Conservation (phyloP, 352 stramenopile species). For the Phytophthora sansomeana region DNA sequence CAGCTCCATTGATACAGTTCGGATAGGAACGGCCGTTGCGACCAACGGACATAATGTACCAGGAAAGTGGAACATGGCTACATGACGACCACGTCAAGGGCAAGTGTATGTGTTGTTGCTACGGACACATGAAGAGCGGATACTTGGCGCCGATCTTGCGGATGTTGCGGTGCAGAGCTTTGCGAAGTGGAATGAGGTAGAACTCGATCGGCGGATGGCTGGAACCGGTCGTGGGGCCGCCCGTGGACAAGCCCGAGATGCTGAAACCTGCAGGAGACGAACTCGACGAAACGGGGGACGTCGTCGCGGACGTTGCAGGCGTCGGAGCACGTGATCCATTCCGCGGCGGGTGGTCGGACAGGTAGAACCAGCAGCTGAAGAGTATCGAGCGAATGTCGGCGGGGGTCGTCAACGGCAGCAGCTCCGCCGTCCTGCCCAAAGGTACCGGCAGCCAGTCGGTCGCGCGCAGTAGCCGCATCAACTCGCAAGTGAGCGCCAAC, state of each 20-base stretch:
- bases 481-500: conserved; percentile 66
- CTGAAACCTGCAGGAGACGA: conserved; percentile 54
- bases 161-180: conserved; percentile 83
- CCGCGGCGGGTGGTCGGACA: conserved; percentile 73
- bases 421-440: conserved; percentile 58
- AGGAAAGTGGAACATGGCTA: not conserved
- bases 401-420: conserved; percentile 74
- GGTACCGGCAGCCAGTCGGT: conserved; percentile 69
- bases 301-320: conserved; percentile 49
- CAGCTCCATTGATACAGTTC: conserved; percentile 34
- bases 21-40: too few relatives aligned
- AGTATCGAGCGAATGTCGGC: conserved; percentile 80
- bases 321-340: conserved; percentile 40
- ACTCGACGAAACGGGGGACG: conserved; percentile 54
- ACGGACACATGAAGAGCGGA: conserved; percentile 64
- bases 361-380: conserved; percentile 87
- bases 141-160: conserved; percentile 77
- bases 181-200: conserved; percentile 80
- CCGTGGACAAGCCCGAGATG: conserved; percentile 28
- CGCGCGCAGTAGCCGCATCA: conserved; percentile 65
- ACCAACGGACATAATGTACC: not conserved
- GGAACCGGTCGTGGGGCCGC: conserved; percentile 15
- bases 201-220: conserved; percentile 71
- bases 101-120: not conserved
- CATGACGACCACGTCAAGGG: not conserved